These are phyloP conservation scores for Blakeslea trispora DNA, from an alignment of 371 early-diverging fungal genomes.

Conservation along the genomic window DNA sequence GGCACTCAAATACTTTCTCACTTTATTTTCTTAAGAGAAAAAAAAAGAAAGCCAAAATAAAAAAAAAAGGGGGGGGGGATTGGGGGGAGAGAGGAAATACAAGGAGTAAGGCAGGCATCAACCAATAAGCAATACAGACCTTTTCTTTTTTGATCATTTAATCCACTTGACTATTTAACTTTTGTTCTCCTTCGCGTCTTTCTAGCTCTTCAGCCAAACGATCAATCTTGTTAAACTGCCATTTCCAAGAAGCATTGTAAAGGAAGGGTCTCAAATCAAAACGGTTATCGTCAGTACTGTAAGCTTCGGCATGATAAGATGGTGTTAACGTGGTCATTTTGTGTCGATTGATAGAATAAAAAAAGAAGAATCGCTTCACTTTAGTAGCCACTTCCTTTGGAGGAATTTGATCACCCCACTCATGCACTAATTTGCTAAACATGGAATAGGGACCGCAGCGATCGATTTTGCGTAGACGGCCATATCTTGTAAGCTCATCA, in stretches of 20 bases:
- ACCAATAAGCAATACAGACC: neutral
- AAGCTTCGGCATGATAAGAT: slow-evolving; percentile 93
- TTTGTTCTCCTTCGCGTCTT: slow-evolving; percentile 12
- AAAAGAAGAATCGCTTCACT: slow-evolving; percentile 95
- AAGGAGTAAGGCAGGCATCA: neutral
- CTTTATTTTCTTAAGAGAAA: too few relatives aligned
- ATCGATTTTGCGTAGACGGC: slow-evolving; percentile 85
- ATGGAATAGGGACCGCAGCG: slow-evolving; percentile 92
- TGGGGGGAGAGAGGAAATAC: neutral
- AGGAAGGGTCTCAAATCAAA: slow-evolving; percentile 96
- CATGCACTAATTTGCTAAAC: slow-evolving; percentile 81
- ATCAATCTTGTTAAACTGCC: slow-evolving; percentile 92
- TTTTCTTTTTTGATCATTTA: neutral
- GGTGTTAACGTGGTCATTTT: slow-evolving; percentile 97
- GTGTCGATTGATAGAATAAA: slow-evolving; percentile 96
- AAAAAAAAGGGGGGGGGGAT: too few relatives aligned
- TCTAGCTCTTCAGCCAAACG: slow-evolving; percentile 52
- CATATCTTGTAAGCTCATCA: slow-evolving; percentile 89
- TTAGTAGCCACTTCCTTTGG: slow-evolving; percentile 82
- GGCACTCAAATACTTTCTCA: too few relatives aligned
- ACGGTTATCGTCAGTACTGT: slow-evolving; percentile 96
- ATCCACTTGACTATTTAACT: slow-evolving; percentile 27
- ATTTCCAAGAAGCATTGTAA: slow-evolving; percentile 86
- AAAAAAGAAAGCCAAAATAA: too few relatives aligned
- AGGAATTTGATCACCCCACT: slow-evolving; percentile 69